Evolutionary conservation across 2,329 filamentous ascomycete genomes (phyloP), one percentile per base, ranked within the genome.

Genomic region (Aspergillus melleus): DNA sequence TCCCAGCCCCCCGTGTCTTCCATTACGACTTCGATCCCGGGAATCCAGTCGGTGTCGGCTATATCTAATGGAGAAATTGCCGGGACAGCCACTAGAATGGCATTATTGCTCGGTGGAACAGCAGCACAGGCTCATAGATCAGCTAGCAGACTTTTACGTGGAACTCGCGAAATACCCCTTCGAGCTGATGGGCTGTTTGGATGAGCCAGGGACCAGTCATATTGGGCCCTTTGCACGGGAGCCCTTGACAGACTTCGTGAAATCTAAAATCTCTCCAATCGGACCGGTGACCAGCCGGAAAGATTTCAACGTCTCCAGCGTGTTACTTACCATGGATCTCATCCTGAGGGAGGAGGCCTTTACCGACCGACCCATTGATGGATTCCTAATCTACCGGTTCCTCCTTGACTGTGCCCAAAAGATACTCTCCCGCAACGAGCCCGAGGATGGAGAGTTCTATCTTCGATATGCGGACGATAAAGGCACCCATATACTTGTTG

Each of bases 381-480:
- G 74, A 19, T 81, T 78, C 60, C 61, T 81, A n/a, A 71, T 79
- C 58, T 76, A 80, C 63, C 71, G 72, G 30, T 81, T 73, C 66
- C 76, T 80, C 46, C 54, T 78, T 14, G 76, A 81, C 50, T 60
- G 73, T 22, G 52, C 69, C 26, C 61, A 59, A 4, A 52, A 57
- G n/a, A n/a, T 56, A 5, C 24, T 57, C 66, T 26, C 59, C 69
- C 54, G 57, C 46, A 44, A 49, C 60, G 9, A 57, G 22, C 11
- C 61, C 61, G 61, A 71, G 20, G 66, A 72, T 30, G 61, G 68
- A 5, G 67, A 65, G 20, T 83, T 77, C 66, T 82, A 77, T 58
- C 66, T 84, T 9, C 82, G 80, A 62, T 76, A 81, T 64, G 65
- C 72, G n/a, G 77, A 81, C 58, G 79, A 83, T 61, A 83, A 82